phyloP scores from a whole-genome alignment of 768 basidiomycete species.

The Saitozyma podzolica region DNA sequence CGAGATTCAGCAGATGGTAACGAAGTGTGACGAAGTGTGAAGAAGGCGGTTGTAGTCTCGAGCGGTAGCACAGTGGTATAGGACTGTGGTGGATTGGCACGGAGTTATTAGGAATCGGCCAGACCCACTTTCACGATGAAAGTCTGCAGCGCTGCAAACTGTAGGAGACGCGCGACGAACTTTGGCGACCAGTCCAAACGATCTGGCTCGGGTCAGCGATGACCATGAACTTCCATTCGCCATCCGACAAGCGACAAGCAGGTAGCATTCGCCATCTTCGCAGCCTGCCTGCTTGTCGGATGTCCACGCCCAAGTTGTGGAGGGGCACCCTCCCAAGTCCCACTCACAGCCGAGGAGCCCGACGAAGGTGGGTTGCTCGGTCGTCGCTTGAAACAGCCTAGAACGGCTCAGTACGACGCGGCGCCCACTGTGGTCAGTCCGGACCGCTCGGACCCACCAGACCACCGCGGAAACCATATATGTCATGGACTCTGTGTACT shows the following conservation, averaged over 20 bases:
- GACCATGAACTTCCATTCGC: not conserved
- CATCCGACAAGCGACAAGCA: no score
- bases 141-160: conserved; percentile 29
- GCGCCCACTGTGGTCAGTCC: not conserved
- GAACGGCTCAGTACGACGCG: not conserved
- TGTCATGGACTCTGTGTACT: conserved; percentile 26
- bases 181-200: conserved; percentile 26
- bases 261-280: no score
- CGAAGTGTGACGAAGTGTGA: no score
- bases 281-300: no score
- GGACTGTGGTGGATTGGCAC: no score
- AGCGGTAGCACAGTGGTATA: no score
- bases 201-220: conserved; percentile 13
- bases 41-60: no score
- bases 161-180: conserved; percentile 17
- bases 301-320: no score
- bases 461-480: conserved; percentile 28
- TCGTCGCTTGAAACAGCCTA: conserved; percentile 42
- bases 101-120: not conserved
- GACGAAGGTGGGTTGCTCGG: conserved; percentile 36
- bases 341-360: conserved; percentile 32
- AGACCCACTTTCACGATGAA: conserved; percentile 32
- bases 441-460: conserved; percentile 19
- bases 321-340: not conserved
- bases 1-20: no score